Percentiles rank a stretch among this genome's conserved stretches.
These are phyloP conservation scores for Trichoderma sp. DNA, from an alignment of 2,329 filamentous ascomycete species.

Conservation along the genomic window DNA sequence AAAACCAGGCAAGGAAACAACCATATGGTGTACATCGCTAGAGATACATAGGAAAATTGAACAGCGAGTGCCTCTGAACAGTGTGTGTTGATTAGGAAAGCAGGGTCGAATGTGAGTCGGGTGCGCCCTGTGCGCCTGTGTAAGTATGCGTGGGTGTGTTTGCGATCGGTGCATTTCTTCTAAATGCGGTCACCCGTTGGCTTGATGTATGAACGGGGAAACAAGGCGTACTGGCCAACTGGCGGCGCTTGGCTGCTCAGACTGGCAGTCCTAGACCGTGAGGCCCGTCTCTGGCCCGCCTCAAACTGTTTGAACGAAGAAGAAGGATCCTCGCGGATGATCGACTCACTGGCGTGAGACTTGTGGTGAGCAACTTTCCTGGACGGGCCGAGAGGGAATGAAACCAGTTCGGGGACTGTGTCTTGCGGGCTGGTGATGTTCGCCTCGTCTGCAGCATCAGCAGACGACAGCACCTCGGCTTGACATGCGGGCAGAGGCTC, in stretches of 20 bases:
- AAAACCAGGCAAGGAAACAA: constrained; percentile 2
- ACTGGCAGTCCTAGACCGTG: constrained; percentile 52
- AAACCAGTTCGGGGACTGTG: constrained; percentile 42
- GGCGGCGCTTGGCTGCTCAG: constrained; percentile 47
- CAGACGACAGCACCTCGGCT: constrained; percentile 30
- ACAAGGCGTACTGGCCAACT: constrained; percentile 52
- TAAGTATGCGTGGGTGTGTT: background rate
- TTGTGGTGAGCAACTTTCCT: constrained; percentile 39
- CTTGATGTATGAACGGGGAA: constrained; percentile 45
- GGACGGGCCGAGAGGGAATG: constrained; percentile 35
- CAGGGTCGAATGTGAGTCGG: constrained; percentile 1
- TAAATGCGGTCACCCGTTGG: constrained; percentile 41
- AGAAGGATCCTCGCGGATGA: constrained; percentile 38
- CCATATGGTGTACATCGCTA: constrained; percentile 14
- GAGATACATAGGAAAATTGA: constrained; percentile 19
- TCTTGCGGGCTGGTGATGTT: constrained; percentile 36
- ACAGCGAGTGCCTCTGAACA: constrained; percentile 15
- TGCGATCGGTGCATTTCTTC: background rate
- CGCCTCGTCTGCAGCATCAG: constrained; percentile 29
- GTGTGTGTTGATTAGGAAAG: background rate
- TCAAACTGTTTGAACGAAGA: constrained; percentile 10
- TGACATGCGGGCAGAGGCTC: constrained; percentile 40
- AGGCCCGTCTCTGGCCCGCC: constrained; percentile 37
- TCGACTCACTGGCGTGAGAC: constrained; percentile 45
- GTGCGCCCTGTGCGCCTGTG: background rate